Conservation (phyloP, 2,329 filamentous ascomycete genomes). For the Exserohilum turcica region DNA sequence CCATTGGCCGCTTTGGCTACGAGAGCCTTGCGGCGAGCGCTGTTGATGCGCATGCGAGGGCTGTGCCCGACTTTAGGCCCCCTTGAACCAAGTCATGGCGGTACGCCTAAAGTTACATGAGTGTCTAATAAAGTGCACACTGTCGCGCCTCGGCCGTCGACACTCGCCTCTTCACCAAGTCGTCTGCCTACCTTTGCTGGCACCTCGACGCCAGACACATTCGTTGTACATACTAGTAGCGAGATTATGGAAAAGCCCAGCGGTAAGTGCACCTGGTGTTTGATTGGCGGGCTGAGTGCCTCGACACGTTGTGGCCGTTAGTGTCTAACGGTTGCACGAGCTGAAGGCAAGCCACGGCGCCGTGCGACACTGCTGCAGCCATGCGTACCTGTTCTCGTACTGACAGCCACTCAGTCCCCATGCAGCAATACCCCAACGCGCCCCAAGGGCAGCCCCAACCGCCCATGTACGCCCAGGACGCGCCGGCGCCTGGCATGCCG, state of each 20-base stretch:
- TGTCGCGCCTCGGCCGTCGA: neutral
- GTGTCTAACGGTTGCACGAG: neutral
- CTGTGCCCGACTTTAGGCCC: constrained; percentile 25
- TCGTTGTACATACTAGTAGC: neutral
- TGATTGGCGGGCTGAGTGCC: neutral
- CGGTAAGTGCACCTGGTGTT: constrained; percentile 31
- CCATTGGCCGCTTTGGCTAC: constrained; percentile 17
- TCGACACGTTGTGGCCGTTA: neutral
- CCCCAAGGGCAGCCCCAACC: constrained; percentile 33
- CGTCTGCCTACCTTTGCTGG: neutral
- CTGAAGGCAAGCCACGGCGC: neutral
- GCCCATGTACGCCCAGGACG: constrained; percentile 26
- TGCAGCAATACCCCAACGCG: constrained; percentile 46
- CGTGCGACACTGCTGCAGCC: too few relatives aligned
- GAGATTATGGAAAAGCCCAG: constrained; percentile 45
- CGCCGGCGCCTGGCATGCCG: constrained; percentile 38
- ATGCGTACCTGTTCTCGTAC: constrained; percentile 1
- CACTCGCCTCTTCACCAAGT: too few relatives aligned
- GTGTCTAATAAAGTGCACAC: constrained; percentile 13
- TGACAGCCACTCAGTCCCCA: constrained; percentile 39
- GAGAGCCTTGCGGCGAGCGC: constrained; percentile 12
- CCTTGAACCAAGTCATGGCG: constrained; percentile 14
- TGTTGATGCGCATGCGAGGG: constrained; percentile 21
- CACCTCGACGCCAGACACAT: neutral
- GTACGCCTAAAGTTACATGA: constrained; percentile 19